Conservation (phyloP, 331 rosid genomes). For the Pyrus hybrid region DNA sequence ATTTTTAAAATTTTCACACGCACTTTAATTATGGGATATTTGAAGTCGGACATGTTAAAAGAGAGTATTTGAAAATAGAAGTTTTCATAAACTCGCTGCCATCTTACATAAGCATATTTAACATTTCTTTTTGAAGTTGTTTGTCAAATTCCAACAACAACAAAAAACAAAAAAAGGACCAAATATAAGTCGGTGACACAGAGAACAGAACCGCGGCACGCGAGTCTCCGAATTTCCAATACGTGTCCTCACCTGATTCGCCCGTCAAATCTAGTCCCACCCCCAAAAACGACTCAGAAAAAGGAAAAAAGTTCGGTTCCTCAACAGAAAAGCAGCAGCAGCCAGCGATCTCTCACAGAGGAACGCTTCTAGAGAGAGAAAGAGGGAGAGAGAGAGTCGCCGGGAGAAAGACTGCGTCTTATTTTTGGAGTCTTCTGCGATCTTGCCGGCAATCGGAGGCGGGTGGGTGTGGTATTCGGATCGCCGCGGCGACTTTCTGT, state of each 20-base stretch:
- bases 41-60: too few species aligned
- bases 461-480: slow-evolving; percentile 14
- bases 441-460: slow-evolving; percentile 16
- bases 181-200: slow-evolving; percentile 1
- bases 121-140: too few species aligned
- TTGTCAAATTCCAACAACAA: neutral
- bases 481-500: slow-evolving; percentile 6
- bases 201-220: neutral
- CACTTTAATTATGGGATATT: too few species aligned
- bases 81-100: accelerated
- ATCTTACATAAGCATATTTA: too few species aligned
- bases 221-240: neutral
- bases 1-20: too few species aligned
- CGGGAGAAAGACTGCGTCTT: slow-evolving; percentile 23
- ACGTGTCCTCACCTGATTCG: slow-evolving; percentile 31
- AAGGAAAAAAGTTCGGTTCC: slow-evolving; percentile 18
- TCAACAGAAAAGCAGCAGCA: slow-evolving; percentile 35
- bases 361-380: slow-evolving; percentile 6
- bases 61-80: accelerated
- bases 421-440: slow-evolving; percentile 21
- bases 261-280: slow-evolving; percentile 12
- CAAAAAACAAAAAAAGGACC: neutral
- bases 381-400: slow-evolving; percentile 14
- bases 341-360: slow-evolving; percentile 29
- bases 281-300: neutral